Evolutionary conservation across 805 yeast genomes (phyloP).

Genomic region (Yamadazyma laniorum): DNA sequence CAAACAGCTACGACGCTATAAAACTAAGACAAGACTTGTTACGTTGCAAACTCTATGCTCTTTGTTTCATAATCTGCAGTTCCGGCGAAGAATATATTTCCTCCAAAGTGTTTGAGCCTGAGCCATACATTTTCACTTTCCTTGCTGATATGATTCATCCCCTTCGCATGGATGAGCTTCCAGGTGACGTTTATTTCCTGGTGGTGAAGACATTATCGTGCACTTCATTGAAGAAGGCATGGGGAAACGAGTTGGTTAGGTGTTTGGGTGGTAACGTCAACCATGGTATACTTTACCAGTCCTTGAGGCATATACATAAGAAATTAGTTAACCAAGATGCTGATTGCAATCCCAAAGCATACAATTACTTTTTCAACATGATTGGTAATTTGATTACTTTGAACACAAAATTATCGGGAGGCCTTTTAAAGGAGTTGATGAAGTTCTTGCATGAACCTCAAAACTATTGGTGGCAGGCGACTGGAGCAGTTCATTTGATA

Average conservation of each 20-base stretch:
- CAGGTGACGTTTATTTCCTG: constrained; percentile 52
- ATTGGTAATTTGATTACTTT: constrained; percentile 59
- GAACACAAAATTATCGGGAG: constrained; percentile 66
- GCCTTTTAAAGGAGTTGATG: constrained; percentile 63
- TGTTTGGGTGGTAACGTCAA: constrained; percentile 82
- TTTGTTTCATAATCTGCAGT: constrained; percentile 60
- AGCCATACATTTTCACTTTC: constrained; percentile 65
- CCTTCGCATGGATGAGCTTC: constrained; percentile 47
- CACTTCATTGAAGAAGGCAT: constrained; percentile 61
- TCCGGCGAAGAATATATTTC: constrained; percentile 58
- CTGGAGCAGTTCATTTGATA: constrained; percentile 62
- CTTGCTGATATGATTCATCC: constrained; percentile 73
- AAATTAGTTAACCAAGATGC: constrained; percentile 41
- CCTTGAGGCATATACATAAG: constrained; percentile 61
- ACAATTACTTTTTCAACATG: constrained; percentile 57
- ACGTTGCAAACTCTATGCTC: constrained; percentile 61
- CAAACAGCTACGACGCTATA: constrained; percentile 51
- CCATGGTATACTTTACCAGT: constrained; percentile 79
- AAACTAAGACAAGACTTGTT: constrained; percentile 58
- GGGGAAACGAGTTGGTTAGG: constrained; percentile 75
- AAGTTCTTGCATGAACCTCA: constrained; percentile 56
- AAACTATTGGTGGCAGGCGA: constrained; percentile 52
- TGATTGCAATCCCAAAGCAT: constrained; percentile 37
- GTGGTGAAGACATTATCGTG: constrained; percentile 69
- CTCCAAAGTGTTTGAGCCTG: constrained; percentile 65